Base-by-base conservation (phyloP, 2,329 filamentous ascomycete genomes). In the Ophiocordyceps sinensis region DNA sequence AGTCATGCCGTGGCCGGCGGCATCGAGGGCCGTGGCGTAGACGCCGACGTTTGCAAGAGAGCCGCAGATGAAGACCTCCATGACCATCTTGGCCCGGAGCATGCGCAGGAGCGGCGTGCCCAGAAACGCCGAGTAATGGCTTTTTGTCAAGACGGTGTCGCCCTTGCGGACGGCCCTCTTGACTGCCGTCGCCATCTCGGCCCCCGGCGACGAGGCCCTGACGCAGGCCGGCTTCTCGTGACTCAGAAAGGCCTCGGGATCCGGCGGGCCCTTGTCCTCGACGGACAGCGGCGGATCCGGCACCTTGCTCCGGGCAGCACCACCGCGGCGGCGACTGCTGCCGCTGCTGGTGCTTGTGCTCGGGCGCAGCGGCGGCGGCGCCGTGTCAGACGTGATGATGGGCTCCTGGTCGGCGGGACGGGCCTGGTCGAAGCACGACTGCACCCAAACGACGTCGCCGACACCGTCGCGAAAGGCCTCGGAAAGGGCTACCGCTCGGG, bases 21-120 rank as follows among this genome's bases (percentile, higher is more conserved):
- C 91, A 54, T 95, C 91, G 47, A 94, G 70, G 4, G 87, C 87
- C 1, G 89, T 95, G 8, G 91, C 89, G 55, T 91, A 87, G 37
- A 96, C 79, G 28, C 87, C 88, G 30, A 93, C 68, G 53, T 96
- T 95, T 36, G 82, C 85, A 38, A 94, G 71, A 36, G 83, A 82
- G 19, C 91, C 91, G 53, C 85, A 93, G 21, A 96, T 75, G 60
- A 84, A 95, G 12, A 98, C 67, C 52, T 95, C 84, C 2, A 87
- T 94, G 44, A 94, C 77, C 49, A 95, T 79, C 47, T 79, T 83
- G n/a, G 79, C 78, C n/a, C 88, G 77, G 37, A 96, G 64, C n/a
- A 77, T 70, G 39, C 82, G 70, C 8, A 96, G 70, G 14, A 96
- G 68, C 38, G 75, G 72, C 0, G 81, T 85, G 9, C 75, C 77